These are phyloP conservation scores for Adiantum capillusveneris DNA, from an alignment of 75 land plant species.

Conservation along the genomic window DNA sequence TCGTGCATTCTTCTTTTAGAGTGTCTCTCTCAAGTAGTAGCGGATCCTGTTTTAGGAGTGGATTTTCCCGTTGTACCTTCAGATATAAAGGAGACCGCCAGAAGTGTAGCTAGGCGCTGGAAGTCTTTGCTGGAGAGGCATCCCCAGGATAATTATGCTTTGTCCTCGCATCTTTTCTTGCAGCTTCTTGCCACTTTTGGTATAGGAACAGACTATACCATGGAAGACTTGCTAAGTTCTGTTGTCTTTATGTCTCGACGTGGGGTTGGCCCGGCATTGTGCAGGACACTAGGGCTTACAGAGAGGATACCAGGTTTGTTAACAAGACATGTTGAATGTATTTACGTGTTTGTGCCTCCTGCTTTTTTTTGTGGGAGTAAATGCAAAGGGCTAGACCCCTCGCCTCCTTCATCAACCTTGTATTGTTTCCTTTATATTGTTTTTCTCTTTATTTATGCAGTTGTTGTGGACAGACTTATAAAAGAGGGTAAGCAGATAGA, in stretches of 20 bases:
- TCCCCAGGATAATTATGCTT: constrained; percentile 41
- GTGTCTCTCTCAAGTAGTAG: constrained; percentile 31
- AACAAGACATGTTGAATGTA: neutral
- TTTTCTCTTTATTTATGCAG: constrained; percentile 20
- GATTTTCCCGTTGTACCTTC: constrained; percentile 36
- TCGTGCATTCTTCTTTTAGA: constrained; percentile 75
- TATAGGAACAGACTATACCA: constrained; percentile 64
- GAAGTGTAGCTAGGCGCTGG: constrained; percentile 52
- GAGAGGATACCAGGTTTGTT: constrained; percentile 94
- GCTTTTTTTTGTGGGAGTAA: too few species aligned
- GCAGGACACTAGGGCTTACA: constrained; percentile 71
- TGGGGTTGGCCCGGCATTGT: constrained; percentile 71
- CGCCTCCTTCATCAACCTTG: too few species aligned
- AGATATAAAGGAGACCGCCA: constrained; percentile 44
- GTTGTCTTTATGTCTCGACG: constrained; percentile 76
- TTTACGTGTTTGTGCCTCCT: too few species aligned
- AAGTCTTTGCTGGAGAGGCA: constrained; percentile 51
- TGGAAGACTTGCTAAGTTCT: constrained; percentile 65
- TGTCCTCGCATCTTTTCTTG: constrained; percentile 85
- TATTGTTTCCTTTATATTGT: too few species aligned
- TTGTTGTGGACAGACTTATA: constrained; percentile 41
- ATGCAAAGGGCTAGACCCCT: too few species aligned
- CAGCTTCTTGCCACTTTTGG: constrained; percentile 83
- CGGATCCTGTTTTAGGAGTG: constrained; percentile 15
- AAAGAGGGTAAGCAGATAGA: constrained; percentile 57